These are phyloP conservation scores for Cladosporium austrohemisphaericum DNA, from an alignment of 2,329 filamentous ascomycete genomes.

Conservation along the genomic window DNA sequence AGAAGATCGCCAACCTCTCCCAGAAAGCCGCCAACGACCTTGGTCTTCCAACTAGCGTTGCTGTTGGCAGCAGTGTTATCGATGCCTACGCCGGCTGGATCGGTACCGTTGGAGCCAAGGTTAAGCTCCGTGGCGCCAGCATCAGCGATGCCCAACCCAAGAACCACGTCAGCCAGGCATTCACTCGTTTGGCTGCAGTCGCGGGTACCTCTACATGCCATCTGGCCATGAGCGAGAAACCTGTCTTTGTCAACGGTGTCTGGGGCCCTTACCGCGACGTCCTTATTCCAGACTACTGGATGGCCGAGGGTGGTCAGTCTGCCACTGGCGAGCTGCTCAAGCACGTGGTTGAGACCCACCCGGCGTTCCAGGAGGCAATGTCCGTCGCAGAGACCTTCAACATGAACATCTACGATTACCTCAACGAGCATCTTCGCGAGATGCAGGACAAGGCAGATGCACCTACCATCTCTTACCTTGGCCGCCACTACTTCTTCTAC, in stretches of 20 bases:
- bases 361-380: conserved; percentile 76
- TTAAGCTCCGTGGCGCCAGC: conserved; percentile 59
- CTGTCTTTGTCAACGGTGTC: conserved; percentile 90
- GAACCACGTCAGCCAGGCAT: conserved; percentile 89
- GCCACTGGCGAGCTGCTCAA: conserved; percentile 93
- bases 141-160: conserved; percentile 60
- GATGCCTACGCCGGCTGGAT: conserved; percentile 99
- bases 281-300: conserved; percentile 86
- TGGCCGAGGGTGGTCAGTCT: conserved; percentile 95
- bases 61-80: conserved; percentile 93
- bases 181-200: conserved; percentile 86
- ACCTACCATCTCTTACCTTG: conserved; percentile 78
- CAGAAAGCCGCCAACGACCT: conserved; percentile 79
- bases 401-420: conserved; percentile 89
- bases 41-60: conserved; percentile 79
- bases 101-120: conserved; percentile 95
- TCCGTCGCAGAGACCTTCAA: conserved; percentile 77
- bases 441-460: conserved; percentile 66
- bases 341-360: conserved; percentile 92
- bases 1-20: conserved; percentile 80
- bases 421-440: conserved; percentile 80
- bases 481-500: conserved; percentile 96
- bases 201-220: conserved; percentile 97
- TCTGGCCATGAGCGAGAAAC: conserved; percentile 87
- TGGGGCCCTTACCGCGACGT: conserved; percentile 98